Conservation (phyloP, 257 asterid species). For the Handroanthus guayacan region DNA sequence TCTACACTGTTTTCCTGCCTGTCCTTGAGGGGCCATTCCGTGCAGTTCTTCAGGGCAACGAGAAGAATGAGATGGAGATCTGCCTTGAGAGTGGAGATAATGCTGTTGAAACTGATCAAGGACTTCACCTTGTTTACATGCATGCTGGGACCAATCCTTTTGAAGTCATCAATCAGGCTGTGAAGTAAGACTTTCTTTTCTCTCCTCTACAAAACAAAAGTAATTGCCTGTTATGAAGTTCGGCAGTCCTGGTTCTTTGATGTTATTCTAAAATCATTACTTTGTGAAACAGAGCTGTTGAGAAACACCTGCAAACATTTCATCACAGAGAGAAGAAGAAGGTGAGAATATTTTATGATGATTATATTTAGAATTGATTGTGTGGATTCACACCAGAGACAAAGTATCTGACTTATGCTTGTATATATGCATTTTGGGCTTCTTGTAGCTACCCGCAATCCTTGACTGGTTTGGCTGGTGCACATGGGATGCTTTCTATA, state of each 20-base stretch:
- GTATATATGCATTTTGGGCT: conserved; percentile 16
- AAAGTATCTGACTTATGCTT: conserved; percentile 4
- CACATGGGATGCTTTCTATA: conserved; percentile 99
- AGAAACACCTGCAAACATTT: conserved; percentile 89
- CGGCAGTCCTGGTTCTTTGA: not conserved
- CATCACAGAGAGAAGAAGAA: conserved; percentile 87
- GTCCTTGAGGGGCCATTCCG: conserved; percentile 97
- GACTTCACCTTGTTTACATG: conserved; percentile 84
- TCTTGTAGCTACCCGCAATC: conserved; percentile 73
- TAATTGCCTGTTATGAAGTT: conserved; percentile 14
- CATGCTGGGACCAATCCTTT: conserved; percentile 94
- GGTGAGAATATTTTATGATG: conserved; percentile 46
- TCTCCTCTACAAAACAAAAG: conserved; percentile 2
- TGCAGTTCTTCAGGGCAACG: conserved; percentile 96
- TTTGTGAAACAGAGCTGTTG: conserved; percentile 71
- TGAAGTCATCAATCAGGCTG: conserved; percentile 92
- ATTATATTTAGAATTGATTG: conserved; percentile 22
- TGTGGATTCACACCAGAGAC: conserved; percentile 13
- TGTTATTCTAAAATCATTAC: conserved; percentile 4
- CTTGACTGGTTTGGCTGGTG: conserved; percentile 99
- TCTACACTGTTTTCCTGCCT: conserved; percentile 90
- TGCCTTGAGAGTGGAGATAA: conserved; percentile 98
- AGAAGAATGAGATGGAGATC: conserved; percentile 83
- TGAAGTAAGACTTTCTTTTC: conserved; percentile 66
- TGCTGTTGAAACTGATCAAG: conserved; percentile 88